Evolutionary conservation across 331 rosid genomes (phyloP), one percentile per base, ranked within the genome.

Genomic region (Stylosanthes scabra): DNA sequence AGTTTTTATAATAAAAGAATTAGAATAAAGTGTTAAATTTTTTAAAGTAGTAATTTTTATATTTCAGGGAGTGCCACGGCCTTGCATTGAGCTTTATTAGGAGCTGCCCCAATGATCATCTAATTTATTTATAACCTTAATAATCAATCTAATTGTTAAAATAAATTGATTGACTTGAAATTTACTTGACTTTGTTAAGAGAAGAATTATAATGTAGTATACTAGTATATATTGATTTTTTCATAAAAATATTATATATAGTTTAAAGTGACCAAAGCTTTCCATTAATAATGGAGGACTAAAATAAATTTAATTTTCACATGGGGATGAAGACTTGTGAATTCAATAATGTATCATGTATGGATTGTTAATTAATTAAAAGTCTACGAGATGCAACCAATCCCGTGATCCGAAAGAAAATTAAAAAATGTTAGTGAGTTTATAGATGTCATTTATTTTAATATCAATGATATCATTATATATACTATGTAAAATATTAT

Each of bases 91-190:
- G 34, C 34, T 29, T 41, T 41, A 41, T 41, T 41, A 41, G 9
- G 9, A 41, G 45, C 7, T 8, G 3, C 10, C 11, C 55, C 3
- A 49, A 49, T n/a, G 5, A 49, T 2, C 55, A 49, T 12, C n/a
- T 49, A 1, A 51, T 51, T n/a, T 51, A 5, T n/a, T 51, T 51
- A 41, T 51, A 14, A 4, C 15, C 15, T 51, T n/a, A n/a, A n/a
- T 16, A 8, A 15, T 15, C 12, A 54, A 16, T 54, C 4, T 54
- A 54, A 54, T 16, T 54, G 31, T 54, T 20, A 54, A 54, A 54
- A 15, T 16, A 14, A 29, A 11, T 4, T 37, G 29, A 68, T 39
- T 59, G 80, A 50, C 75, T 27, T 44, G 74, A 57, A 45, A 66
- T 13, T 12, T 49, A 49, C 16, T n/a, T 51, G 25, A 51, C 27